These are phyloP conservation scores for Chrysopogon serrulatus DNA, from an alignment of 176 grass and related monocot species.

Conservation along the genomic window DNA sequence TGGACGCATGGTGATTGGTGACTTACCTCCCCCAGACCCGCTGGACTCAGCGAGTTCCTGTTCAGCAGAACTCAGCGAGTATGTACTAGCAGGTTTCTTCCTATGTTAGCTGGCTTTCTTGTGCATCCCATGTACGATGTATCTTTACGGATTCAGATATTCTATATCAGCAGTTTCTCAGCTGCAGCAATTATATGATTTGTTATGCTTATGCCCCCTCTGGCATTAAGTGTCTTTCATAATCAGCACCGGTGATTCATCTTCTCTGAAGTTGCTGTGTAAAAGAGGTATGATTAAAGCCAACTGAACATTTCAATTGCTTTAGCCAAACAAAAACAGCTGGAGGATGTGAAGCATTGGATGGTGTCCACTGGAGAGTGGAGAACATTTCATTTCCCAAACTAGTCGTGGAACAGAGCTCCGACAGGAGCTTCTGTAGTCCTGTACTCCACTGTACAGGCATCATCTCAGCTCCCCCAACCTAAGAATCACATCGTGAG, in stretches of 20 bases:
- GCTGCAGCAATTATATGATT: background rate
- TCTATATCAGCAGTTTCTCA: background rate
- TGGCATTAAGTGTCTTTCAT: background rate
- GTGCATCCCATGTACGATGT: background rate
- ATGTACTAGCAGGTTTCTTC: background rate
- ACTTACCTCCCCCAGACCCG: too few species aligned
- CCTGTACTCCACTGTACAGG: background rate
- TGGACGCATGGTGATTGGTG: too few species aligned
- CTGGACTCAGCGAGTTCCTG: too few species aligned
- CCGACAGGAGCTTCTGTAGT: background rate
- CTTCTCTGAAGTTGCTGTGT: too few species aligned
- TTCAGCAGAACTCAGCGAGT: too few species aligned
- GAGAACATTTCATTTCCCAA: background rate
- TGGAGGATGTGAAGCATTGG: background rate
- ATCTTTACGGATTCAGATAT: background rate
- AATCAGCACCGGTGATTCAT: background rate
- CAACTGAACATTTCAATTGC: too few species aligned
- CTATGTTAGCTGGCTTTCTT: background rate
- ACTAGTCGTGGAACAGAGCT: background rate
- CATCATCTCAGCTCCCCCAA: background rate
- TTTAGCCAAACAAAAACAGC: background rate
- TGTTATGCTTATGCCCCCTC: background rate
- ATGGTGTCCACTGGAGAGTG: background rate
- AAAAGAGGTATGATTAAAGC: too few species aligned
- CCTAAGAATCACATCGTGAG: background rate